phyloP scores from a whole-genome alignment of 2,329 filamentous ascomycete species.

The Cercospora sojina region DNA sequence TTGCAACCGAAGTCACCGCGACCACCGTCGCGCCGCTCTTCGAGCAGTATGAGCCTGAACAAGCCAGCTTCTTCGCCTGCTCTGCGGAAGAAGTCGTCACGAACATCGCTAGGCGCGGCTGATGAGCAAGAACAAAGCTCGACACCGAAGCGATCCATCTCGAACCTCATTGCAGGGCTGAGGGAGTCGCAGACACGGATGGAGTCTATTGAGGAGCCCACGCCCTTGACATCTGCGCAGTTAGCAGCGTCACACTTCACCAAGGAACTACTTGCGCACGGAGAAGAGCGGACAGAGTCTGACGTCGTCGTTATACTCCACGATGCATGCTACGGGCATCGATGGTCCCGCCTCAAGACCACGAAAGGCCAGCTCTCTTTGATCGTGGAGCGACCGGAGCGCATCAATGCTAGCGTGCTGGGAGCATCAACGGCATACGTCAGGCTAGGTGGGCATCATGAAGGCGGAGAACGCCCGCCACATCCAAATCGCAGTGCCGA shows the following conservation, averaged over 20 bases:
- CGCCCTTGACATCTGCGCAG: constrained; percentile 33
- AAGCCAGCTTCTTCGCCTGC: constrained; percentile 23
- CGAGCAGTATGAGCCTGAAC: constrained; percentile 33
- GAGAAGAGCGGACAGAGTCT: constrained; percentile 45
- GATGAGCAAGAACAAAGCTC: constrained; percentile 30
- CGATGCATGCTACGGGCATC: constrained; percentile 92
- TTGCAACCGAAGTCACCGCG: constrained; percentile 19
- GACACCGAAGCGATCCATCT: constrained; percentile 38
- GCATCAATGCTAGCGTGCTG: constrained; percentile 78
- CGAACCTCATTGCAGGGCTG: constrained; percentile 36
- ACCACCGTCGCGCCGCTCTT: constrained; percentile 26
- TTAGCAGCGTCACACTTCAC: constrained; percentile 59
- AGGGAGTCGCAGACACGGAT: constrained; percentile 37
- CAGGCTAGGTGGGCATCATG: constrained; percentile 77
- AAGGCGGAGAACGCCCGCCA: constrained; percentile 66
- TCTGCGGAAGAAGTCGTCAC: constrained; percentile 28
- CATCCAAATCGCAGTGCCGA: constrained; percentile 59
- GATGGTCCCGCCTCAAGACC: constrained; percentile 79
- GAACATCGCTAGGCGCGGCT: constrained; percentile 30
- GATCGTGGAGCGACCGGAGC: constrained; percentile 91
- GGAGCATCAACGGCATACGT: constrained; percentile 88
- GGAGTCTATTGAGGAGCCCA: constrained; percentile 37
- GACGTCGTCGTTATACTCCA: constrained; percentile 83
- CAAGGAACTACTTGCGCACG: constrained; percentile 66
- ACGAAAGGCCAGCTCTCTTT: constrained; percentile 68